Evolutionary conservation across 2,329 filamentous ascomycete species (phyloP).

Genomic region (Drechslerella dactyloides): DNA sequence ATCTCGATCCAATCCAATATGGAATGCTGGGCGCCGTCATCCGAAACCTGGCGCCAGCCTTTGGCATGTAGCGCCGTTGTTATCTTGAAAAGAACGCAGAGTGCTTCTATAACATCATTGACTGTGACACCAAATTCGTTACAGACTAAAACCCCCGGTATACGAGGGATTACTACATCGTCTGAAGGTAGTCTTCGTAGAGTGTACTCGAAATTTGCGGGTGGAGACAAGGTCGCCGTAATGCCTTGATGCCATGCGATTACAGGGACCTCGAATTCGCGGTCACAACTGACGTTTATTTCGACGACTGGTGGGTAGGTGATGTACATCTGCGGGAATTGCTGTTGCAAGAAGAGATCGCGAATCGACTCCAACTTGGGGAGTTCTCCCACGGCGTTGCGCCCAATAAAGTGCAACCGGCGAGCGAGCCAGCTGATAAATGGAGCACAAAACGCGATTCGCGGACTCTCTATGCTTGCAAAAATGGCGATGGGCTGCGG

Average conservation of each 20-base stretch:
- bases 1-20: no score
- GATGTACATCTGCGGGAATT: conserved; percentile 9
- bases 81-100: not conserved
- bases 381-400: no score
- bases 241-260: not conserved
- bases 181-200: no score
- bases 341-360: not conserved
- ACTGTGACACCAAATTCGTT: conserved; percentile 6
- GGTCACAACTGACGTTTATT: no score
- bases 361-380: not conserved
- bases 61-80: no score
- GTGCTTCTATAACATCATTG: not conserved
- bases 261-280: no score
- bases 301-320: conserved; percentile 14
- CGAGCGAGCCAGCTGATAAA: not conserved
- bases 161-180: no score
- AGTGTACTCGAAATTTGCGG: not conserved
- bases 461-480: not conserved
- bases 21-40: no score
- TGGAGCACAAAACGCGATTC: not conserved
- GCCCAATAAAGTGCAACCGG: not conserved
- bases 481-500: not conserved
- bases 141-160: conserved; percentile 1
- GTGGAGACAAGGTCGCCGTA: not conserved
- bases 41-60: no score